These are phyloP conservation scores for Globisporangium lucens DNA, from an alignment of 352 stramenopile species.

Conservation along the genomic window DNA sequence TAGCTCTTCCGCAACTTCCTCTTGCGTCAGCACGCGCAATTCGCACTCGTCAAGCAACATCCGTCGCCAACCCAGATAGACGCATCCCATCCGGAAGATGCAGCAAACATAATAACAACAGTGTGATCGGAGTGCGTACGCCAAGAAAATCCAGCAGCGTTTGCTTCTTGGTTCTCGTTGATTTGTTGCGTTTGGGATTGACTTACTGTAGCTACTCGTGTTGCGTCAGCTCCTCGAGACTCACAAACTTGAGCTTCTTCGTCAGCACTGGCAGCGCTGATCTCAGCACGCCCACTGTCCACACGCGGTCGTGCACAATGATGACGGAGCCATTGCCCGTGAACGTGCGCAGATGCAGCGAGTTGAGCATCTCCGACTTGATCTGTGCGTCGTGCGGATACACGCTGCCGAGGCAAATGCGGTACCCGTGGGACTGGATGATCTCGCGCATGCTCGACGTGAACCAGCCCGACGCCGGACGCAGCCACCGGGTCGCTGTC, in stretches of 20 bases:
- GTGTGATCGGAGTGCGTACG: too few species aligned
- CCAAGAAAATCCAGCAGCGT: neutral
- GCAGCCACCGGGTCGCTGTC: constrained; percentile 54
- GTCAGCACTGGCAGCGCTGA: constrained; percentile 51
- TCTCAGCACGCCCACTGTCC: constrained; percentile 72
- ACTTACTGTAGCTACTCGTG: constrained; percentile 18
- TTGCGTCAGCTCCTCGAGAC: constrained; percentile 53
- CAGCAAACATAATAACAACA: neutral
- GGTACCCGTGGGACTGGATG: constrained; percentile 68
- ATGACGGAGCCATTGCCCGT: constrained; percentile 74
- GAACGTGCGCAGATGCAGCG: constrained; percentile 45
- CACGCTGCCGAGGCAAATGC: constrained; percentile 82
- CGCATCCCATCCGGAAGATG: neutral
- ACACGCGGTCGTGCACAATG: constrained; percentile 81
- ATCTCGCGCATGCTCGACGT: constrained; percentile 77
- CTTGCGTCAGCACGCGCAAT: constrained; percentile 45
- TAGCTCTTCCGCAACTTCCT: constrained; percentile 63
- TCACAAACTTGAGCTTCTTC: constrained; percentile 60
- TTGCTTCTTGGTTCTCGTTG: neutral
- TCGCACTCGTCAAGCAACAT: constrained; percentile 18
- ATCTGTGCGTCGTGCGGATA: constrained; percentile 88
- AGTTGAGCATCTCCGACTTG: constrained; percentile 62
- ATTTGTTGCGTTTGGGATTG: neutral
- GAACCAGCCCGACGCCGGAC: constrained; percentile 84
- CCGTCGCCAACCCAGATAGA: neutral